phyloP scores from a whole-genome alignment of 1,139 yeast genomes.

The Pichiaceae sp. region DNA sequence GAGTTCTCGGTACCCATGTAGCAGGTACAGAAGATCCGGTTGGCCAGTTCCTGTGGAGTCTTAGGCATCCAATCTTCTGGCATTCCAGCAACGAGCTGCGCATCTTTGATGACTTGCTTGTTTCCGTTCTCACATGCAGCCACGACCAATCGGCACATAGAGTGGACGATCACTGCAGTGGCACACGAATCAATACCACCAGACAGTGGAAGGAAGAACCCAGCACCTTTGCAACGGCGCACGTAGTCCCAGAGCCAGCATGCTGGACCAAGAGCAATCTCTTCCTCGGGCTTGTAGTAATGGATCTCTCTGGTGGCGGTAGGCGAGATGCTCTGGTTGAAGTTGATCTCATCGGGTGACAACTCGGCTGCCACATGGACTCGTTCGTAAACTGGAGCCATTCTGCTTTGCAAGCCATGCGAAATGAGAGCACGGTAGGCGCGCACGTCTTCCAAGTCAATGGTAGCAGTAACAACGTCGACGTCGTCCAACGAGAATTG shows the following conservation, averaged over 20 bases:
- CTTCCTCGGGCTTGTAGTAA: slow-evolving; percentile 85
- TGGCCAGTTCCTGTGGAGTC: slow-evolving; percentile 69
- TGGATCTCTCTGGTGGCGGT: slow-evolving; percentile 39
- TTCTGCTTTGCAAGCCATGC: slow-evolving; percentile 68
- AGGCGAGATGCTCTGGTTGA: slow-evolving; percentile 61
- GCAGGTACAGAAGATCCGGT: slow-evolving; percentile 73
- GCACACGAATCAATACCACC: slow-evolving; percentile 99
- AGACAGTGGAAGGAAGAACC: slow-evolving; percentile 84
- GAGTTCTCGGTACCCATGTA: slow-evolving; percentile 97
- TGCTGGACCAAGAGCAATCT: slow-evolving; percentile 96
- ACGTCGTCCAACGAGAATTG: slow-evolving; percentile 87
- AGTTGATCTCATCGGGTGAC: slow-evolving; percentile 47
- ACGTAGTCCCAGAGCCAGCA: slow-evolving; percentile 99
- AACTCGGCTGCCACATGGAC: slow-evolving; percentile 55
- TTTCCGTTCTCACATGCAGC: slow-evolving; percentile 60
- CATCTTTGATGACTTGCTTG: slow-evolving; percentile 67
- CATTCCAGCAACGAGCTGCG: slow-evolving; percentile 50
- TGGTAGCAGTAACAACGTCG: slow-evolving; percentile 88
- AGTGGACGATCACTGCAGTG: slow-evolving; percentile 86
- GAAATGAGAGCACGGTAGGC: slow-evolving; percentile 69
- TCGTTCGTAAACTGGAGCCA: slow-evolving; percentile 48
- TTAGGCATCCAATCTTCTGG: slow-evolving; percentile 55
- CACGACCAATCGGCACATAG: slow-evolving; percentile 84
- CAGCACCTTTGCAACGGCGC: slow-evolving; percentile 82
- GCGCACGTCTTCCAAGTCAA: slow-evolving; percentile 86